Base-by-base conservation (phyloP, 768 basidiomycete genomes). In the Epithele typhae region DNA sequence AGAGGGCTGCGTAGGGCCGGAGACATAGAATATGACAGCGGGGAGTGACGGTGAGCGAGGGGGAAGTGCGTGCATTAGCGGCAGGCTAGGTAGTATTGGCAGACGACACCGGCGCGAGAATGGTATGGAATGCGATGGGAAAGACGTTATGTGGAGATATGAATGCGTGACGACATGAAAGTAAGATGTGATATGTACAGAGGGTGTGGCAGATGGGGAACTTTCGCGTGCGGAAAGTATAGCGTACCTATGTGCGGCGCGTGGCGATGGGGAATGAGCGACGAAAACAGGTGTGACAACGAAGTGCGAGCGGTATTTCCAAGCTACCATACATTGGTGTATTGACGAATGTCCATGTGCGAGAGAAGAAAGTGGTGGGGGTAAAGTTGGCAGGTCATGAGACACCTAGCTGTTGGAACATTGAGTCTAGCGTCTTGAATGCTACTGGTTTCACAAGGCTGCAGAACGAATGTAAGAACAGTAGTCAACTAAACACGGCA, bases 391-490 rank as follows among this genome's bases (percentile, higher is more conserved):
- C 8, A 34, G 37, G 42, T 72, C 59, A 75, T 55, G 70, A 59
- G 12, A 49, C 47, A n/a, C 86, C 84, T 35, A 91, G 70, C 64
- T 79, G 84, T 45, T 75, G 75, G 61, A 92, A 89, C 79, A 88
- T 87, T 54, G 83, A 79, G 46, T 93, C 86, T 17, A 97, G 67
- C 14, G 84, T 92, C 60, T 86, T 91, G 69, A 97, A 88, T n/a
- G 89, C 88, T 17, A 97, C 92, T 10, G 94, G 94, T 65, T 97
- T 97, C 47, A 96, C 90, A 17, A 95, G 77, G 59, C 92, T 94
- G 52, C 0, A 52, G 25, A 25, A 14, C 32, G 45, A 41, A 25
- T 14, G 35, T 37, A 32, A 37, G 52, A 30, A 4, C 11, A 15
- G 38, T 15, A n/a, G 21, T 36, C 14, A 25, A 49, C 19, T 22